Evolutionary conservation across 345 rosid genomes (phyloP).

Genomic region (Pseudoturritis turrita): DNA sequence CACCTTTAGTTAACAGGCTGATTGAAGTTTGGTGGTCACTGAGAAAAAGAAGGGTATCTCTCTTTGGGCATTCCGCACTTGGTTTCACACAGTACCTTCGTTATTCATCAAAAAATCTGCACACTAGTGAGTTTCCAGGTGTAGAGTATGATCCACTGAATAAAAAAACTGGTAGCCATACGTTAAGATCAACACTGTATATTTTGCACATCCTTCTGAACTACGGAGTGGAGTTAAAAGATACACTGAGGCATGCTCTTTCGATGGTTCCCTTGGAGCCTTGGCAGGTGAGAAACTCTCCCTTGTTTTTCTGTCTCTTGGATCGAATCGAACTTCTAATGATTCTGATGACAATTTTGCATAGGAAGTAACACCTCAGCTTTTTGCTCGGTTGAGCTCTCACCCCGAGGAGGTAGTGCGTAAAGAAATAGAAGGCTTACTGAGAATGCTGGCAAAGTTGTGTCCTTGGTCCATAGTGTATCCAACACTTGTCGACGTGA

Average conservation of each 20-base stretch:
- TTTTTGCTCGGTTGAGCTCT: conserved; percentile 87
- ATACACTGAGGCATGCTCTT: conserved; percentile 69
- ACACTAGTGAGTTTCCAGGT: conserved; percentile 43
- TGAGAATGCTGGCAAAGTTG: conserved; percentile 73
- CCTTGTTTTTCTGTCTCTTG: conserved; percentile 1
- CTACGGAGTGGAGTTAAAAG: conserved; percentile 81
- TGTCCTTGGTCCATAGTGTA: conserved; percentile 90
- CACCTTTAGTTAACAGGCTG: conserved; percentile 49
- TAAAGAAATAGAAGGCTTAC: conserved; percentile 71
- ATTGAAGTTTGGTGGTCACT: conserved; percentile 75
- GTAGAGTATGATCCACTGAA: conserved; percentile 51
- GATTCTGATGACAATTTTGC: conserved; percentile 17
- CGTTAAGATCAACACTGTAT: conserved; percentile 75
- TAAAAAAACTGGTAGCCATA: conserved; percentile 53
- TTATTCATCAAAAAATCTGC: conserved; percentile 52
- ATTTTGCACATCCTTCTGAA: conserved; percentile 76
- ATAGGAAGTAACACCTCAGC: conserved; percentile 84
- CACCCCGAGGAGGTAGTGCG: conserved; percentile 83
- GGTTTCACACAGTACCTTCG: conserved; percentile 74
- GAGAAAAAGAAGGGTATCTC: conserved; percentile 78
- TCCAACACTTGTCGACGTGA: conserved; percentile 81
- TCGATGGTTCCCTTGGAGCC: conserved; percentile 71
- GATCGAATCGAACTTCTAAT: background rate
- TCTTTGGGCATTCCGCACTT: conserved; percentile 77
- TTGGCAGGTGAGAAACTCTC: conserved; percentile 71